Conservation (phyloP, 441 rosid species). For the Eutrema salsugineum region DNA sequence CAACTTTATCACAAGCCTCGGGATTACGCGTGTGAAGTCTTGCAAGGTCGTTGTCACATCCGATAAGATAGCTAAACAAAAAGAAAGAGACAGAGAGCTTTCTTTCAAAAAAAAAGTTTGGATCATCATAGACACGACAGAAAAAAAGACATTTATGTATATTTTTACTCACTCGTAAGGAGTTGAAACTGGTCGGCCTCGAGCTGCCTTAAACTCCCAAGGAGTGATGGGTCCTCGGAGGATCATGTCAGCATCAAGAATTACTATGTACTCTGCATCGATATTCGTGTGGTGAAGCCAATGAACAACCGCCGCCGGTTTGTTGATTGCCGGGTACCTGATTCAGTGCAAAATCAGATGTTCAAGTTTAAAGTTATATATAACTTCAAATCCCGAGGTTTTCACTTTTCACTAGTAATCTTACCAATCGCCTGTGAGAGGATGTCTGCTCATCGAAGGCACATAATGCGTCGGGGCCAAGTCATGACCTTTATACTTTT, state of each 20-base stretch:
- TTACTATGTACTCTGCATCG: slow-evolving; percentile 90
- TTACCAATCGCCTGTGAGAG: slow-evolving; percentile 97
- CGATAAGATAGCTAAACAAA: slow-evolving; percentile 75
- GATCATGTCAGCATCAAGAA: slow-evolving; percentile 99
- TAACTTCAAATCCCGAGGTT: background rate
- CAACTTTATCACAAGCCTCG: slow-evolving; percentile 95
- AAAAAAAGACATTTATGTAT: background rate
- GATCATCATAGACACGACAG: background rate
- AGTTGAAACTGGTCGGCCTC: slow-evolving; percentile 96
- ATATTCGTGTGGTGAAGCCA: slow-evolving; percentile 91
- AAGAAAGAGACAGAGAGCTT: background rate
- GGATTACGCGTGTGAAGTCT: slow-evolving; percentile 92
- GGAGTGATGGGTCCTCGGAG: slow-evolving; percentile 97
- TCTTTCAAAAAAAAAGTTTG: background rate
- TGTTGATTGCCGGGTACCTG: slow-evolving; percentile 99
- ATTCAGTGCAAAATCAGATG: slow-evolving; percentile 13
- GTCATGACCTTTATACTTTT: slow-evolving; percentile 80
- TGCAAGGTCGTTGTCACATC: slow-evolving; percentile 95
- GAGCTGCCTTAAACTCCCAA: slow-evolving; percentile 94
- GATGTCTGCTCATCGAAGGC: slow-evolving; percentile 98
- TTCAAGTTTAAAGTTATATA: no score
- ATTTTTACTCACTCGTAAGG: slow-evolving; percentile 97
- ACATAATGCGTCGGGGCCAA: slow-evolving; percentile 97
- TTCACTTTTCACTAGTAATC: slow-evolving; percentile 3
- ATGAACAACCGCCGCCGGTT: slow-evolving; percentile 97